Evolutionary conservation across 192 early-diverging fungal species (phyloP), one percentile per base, ranked within the genome.

Genomic region (Coemansia sp.): DNA sequence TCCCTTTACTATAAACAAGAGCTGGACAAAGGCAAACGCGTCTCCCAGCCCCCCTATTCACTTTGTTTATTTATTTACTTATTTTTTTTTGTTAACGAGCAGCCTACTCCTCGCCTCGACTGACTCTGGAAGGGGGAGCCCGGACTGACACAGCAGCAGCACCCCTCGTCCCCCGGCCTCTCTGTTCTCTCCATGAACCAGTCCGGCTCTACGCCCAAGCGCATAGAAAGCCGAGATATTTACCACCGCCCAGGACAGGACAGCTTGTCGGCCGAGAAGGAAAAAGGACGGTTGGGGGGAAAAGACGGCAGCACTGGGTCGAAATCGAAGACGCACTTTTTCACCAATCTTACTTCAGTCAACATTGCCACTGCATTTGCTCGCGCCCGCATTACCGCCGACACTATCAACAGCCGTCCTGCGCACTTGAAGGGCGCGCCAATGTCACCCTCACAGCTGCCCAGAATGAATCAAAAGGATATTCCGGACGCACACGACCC

Each of bases 301-400:
- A 54, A 64, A 27, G 47, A 66, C 54, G 36, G 53, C 35, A 54
- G 51, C 36, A 35, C 53, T 0, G 51, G 22, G 46, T 47, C 46
- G 3, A 54, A 54, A 54, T 54, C 60, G 20, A 70, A 61, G n/a
- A 11, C 51, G 1, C 70, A 54, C 38, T 71, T 65, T 37, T 73
- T 76, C 59, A 73, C 79, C 29, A 76, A 82, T 64, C 70, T 67
- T 53, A 83, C 80, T 29, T 83, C 80, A 11, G 80, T 83, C 27
- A 83, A 83, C 63, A 83, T 83, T 59, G 80, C 80, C 64, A 77
- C 80, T 4, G 80, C 80, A n/a, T 83, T 83, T 68, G 75, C 74
- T 6, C 80, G 71, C 64, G 80, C 80, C 0, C 65, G 63, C 60
- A 77, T 83, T 32, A 83, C 75, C 24, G 61, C 80, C 9, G 75